Evolutionary conservation across 148 eudicot genomes (phyloP).

Genomic region (Camellia sinensis): DNA sequence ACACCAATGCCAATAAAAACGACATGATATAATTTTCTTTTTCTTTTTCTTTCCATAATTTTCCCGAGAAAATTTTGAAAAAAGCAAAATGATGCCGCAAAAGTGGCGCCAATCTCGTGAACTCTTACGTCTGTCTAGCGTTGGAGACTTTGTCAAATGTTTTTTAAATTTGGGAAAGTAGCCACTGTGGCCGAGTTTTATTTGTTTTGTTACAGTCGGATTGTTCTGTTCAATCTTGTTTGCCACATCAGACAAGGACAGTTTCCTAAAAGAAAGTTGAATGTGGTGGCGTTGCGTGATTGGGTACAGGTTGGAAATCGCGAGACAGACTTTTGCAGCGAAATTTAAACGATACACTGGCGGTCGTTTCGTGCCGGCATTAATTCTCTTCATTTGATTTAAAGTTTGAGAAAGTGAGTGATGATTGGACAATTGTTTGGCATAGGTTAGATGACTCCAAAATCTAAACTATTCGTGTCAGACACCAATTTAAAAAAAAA

Average conservation of each 20-base stretch:
- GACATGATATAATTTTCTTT: not conserved
- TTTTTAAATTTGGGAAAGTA: not conserved
- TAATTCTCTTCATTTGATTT: too few relatives aligned
- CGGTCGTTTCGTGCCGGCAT: too few relatives aligned
- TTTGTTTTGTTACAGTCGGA: not conserved
- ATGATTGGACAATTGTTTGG: too few relatives aligned
- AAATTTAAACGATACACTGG: too few relatives aligned
- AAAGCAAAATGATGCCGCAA: not conserved
- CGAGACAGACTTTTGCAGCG: too few relatives aligned
- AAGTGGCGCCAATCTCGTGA: constrained; percentile 29
- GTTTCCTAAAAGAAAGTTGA: not conserved
- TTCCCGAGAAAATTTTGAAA: not conserved
- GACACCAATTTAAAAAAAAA: too few relatives aligned
- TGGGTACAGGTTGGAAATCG: too few relatives aligned
- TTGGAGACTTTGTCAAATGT: constrained; percentile 17
- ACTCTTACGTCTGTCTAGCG: not conserved
- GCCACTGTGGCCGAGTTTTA: not conserved
- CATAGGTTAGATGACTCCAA: too few relatives aligned
- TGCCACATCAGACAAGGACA: not conserved
- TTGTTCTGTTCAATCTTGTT: not conserved
- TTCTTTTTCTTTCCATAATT: not conserved
- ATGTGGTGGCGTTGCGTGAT: too few relatives aligned
- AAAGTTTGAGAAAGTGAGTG: too few relatives aligned
- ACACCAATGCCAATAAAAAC: not conserved
- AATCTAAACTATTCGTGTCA: too few relatives aligned